Evolutionary conservation across 2,329 filamentous ascomycete genomes (phyloP).

Genomic region (Cephalotrichum gorgonifer): DNA sequence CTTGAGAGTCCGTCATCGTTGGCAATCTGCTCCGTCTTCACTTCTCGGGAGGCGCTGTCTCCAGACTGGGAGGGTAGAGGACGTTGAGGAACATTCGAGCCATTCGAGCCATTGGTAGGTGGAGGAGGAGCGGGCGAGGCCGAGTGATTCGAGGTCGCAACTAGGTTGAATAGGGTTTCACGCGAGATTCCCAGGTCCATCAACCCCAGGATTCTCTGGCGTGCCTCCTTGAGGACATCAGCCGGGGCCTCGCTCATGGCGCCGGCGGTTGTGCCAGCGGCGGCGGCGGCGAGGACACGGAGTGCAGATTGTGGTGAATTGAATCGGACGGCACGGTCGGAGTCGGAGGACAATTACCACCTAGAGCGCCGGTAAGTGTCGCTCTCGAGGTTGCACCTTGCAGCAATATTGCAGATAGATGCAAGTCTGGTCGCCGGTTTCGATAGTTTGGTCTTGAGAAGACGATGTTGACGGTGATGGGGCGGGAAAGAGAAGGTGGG

Average conservation of each 20-base stretch:
- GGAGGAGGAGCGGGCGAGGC: too few species aligned
- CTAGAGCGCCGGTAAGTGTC: too few species aligned
- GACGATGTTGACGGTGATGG: constrained; percentile 4
- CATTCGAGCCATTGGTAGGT: constrained; percentile 3
- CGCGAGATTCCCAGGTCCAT: constrained; percentile 34
- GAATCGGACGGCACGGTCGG: too few species aligned
- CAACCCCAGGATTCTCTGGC: constrained; percentile 33
- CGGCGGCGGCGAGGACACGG: neutral
- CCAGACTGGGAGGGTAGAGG: constrained; percentile 6
- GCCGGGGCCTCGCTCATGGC: constrained; percentile 21
- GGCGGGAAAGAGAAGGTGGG: constrained; percentile 2
- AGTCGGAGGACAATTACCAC: too few species aligned
- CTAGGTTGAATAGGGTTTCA: constrained; percentile 21
- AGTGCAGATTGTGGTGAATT: neutral
- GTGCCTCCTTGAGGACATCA: constrained; percentile 32
- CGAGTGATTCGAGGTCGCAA: constrained; percentile 7
- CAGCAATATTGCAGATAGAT: too few species aligned
- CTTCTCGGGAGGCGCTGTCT: neutral
- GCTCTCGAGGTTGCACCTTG: too few species aligned
- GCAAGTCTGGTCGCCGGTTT: neutral
- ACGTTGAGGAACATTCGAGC: constrained; percentile 3
- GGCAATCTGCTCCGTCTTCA: neutral
- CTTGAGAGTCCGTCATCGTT: neutral
- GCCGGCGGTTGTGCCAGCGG: neutral
- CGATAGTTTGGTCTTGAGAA: neutral